phyloP scores from a whole-genome alignment of 306 rosid genomes.

The Prosopis cineraria region DNA sequence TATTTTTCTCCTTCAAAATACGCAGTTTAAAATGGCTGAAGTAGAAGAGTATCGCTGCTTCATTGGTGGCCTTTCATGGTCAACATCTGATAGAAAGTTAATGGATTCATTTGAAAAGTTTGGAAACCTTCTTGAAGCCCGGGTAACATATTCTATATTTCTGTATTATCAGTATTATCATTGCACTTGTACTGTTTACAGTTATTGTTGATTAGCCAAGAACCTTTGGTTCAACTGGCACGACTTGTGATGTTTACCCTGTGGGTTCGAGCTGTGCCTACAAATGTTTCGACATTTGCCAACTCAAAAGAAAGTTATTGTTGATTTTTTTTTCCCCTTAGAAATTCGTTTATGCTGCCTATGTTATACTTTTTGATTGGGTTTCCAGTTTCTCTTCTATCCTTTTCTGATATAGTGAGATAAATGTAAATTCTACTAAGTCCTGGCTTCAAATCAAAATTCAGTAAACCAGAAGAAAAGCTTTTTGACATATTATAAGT shows the following conservation, averaged over 20 bases:
- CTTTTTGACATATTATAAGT: background rate
- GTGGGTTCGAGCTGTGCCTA: conserved; percentile 72
- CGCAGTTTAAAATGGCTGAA: conserved; percentile 80
- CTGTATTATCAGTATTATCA: background rate
- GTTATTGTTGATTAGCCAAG: background rate
- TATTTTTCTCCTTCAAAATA: conserved; percentile 3
- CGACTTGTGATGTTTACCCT: conserved; percentile 7
- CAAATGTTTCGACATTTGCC: too few relatives aligned
- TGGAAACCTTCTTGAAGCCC: conserved; percentile 92
- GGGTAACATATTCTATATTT: conserved; percentile 49
- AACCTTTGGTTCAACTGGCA: background rate
- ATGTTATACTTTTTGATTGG: conserved; percentile 15
- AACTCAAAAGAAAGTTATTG: conserved; percentile 84
- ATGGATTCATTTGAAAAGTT: conserved; percentile 85
- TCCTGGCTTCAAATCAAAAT: conserved; percentile 3
- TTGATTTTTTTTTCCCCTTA: conserved; percentile 22
- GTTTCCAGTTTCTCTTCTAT: background rate
- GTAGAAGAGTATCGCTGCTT: conserved; percentile 85
- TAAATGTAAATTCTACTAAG: conserved; percentile 1
- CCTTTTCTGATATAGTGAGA: conserved; percentile 5
- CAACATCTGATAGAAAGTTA: conserved; percentile 83
- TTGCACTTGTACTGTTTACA: background rate
- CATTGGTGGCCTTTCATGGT: conserved; percentile 97
- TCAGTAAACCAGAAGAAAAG: background rate
- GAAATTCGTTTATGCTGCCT: conserved; percentile 21